Evolutionary conservation across 768 basidiomycete genomes (phyloP).

Genomic region (Pleurotus ostreatus): DNA sequence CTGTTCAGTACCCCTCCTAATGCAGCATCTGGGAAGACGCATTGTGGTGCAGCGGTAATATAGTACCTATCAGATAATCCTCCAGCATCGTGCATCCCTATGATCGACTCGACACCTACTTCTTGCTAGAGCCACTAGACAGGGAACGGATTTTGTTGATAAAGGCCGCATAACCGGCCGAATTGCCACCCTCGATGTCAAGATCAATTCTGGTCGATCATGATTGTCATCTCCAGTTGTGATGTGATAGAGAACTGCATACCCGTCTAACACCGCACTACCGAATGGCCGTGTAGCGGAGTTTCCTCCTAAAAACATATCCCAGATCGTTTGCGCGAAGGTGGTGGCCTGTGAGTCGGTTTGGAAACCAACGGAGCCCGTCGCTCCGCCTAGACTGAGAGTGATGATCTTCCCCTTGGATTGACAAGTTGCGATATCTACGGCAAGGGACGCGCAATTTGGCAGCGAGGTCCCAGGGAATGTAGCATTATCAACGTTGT

Average conservation of each 20-base stretch:
- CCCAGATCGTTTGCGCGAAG: conserved; percentile 70
- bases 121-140: conserved; percentile 46
- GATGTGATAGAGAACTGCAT: conserved; percentile 8
- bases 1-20: conserved; percentile 56
- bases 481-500: conserved; percentile 45
- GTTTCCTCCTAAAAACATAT: conserved; percentile 59
- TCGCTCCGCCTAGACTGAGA: conserved; percentile 57
- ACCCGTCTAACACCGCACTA: conserved; percentile 70
- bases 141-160: conserved; percentile 53
- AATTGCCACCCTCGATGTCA: conserved; percentile 69
- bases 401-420: conserved; percentile 58
- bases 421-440: conserved; percentile 65
- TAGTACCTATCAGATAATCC: conserved; percentile 44
- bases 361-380: conserved; percentile 56
- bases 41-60: conserved; percentile 61
- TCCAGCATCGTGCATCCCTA: not conserved
- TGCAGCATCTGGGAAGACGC: conserved; percentile 65
- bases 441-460: conserved; percentile 56
- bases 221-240: not conserved
- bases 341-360: conserved; percentile 51
- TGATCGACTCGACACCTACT: conserved; percentile 25
- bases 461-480: conserved; percentile 63
- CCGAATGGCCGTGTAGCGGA: conserved; percentile 68
- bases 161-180: conserved; percentile 46
- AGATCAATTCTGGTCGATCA: conserved; percentile 49